Base-by-base conservation (phyloP, 2,329 filamentous ascomycete genomes). In the Cadophora malorum region DNA sequence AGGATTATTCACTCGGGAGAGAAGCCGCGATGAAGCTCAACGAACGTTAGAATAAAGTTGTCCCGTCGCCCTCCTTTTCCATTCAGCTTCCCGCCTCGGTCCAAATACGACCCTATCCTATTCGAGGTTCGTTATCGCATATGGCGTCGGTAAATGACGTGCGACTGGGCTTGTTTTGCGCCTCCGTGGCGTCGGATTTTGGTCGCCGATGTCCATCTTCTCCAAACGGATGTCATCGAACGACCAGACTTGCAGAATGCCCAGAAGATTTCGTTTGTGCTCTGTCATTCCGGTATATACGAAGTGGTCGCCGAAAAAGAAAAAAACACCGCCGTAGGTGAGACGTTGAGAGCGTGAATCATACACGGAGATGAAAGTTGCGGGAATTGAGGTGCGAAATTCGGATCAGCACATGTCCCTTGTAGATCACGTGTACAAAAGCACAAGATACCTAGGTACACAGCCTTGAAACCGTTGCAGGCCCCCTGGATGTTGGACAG, bases 21-120 rank as follows among this genome's bases (percentile, higher is more conserved):
- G 38, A 45, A 28, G 33, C 21, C 35, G 35, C 55, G n/a, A 58
- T 38, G 33, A 58, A 58, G n/a, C 55, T 25, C 33, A 16, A 9
- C n/a, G 16, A 55, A 55, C 25, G 55, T 58, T 12, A 8, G 45
- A 45, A 59, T 59, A 59, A 59, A 25, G 56, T 41, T 59, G n/a
- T 41, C 33, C 33, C n/a, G 8, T 41, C 33, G 16, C 33, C 3
- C n/a, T 14, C 14, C 12, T 21, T 25, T 25, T 25, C 14, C 33
- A 25, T 38, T 59, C 56, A 59, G 35, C 21, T 25, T 19, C 45
- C 4, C 45, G 41, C 55, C 55, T 23, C 55, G 55, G 55, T 23
- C 35, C 33, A 16, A 25, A 19, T 38, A 25, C 33, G 4, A 41
- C 21, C 56, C 9, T 59, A 59, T 38, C 56, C 33, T 28, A 31